A percentile compares a stretch with the other conserved stretches of the same genome.
These are phyloP conservation scores for Austropuccinia psidii DNA, from an alignment of 1,284 basidiomycete genomes.

Conservation along the genomic window DNA sequence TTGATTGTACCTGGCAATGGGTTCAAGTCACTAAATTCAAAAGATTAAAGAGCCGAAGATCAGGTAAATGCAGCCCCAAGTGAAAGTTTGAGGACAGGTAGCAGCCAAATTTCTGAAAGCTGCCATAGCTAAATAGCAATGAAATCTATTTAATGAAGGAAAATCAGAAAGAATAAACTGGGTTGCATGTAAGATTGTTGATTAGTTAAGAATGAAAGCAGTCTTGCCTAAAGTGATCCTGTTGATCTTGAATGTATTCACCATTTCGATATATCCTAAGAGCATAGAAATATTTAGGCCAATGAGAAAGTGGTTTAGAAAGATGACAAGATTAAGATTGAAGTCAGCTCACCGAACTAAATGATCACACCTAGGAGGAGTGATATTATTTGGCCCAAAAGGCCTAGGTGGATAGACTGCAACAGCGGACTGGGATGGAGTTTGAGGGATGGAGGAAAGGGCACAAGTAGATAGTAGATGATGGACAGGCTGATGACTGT, in stretches of 20 bases:
- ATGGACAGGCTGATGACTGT: no score
- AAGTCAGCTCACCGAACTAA: neutral
- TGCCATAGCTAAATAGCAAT: constrained; percentile 31
- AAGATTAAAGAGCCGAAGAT: no score
- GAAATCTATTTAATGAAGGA: neutral
- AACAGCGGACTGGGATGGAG: no score
- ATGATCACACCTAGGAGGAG: neutral
- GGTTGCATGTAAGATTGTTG: no score
- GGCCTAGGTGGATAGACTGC: no score
- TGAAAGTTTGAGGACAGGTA: constrained; percentile 37
- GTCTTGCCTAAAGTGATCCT: neutral
- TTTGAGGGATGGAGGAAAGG: no score
- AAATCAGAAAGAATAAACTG: neutral
- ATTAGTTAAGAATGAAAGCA: neutral
- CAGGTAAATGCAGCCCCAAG: constrained; percentile 37
- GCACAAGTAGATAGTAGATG: no score
- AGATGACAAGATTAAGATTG: neutral
- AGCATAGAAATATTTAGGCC: neutral
- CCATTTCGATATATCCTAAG: constrained; percentile 3
- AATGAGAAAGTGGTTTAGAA: neutral
- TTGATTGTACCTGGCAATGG: neutral
- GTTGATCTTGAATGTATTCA: neutral
- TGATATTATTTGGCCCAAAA: no score
- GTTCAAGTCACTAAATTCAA: neutral
- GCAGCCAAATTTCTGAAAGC: constrained; percentile 33